Evolutionary conservation across 140 eudicot genomes (phyloP).

Genomic region (Erigeron philadelphicus): DNA sequence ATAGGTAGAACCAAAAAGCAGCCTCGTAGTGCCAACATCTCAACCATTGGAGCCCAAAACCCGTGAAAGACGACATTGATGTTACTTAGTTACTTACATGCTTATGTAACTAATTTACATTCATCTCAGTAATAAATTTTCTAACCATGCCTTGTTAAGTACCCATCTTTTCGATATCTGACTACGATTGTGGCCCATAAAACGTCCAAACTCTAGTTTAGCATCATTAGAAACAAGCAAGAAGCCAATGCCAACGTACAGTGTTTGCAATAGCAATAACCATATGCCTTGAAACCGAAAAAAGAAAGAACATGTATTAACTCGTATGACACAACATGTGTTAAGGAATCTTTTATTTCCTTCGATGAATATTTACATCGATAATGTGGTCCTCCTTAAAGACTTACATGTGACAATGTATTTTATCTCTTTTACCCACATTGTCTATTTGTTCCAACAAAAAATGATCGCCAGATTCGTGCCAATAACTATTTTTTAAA

Average conservation of each 20-base stretch:
- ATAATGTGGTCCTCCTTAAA: conserved; percentile 12
- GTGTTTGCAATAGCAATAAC: not conserved
- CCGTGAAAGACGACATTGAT: no score
- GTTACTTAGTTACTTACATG: no score
- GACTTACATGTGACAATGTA: conserved; percentile 20
- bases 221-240: conserved; percentile 7
- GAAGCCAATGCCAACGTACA: not conserved
- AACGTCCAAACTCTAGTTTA: not conserved
- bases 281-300: not conserved
- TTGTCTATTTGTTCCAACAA: no score
- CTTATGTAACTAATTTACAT: no score
- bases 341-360: conserved; percentile 18
- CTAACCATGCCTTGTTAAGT: not conserved
- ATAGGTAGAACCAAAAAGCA: no score
- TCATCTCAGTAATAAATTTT: not conserved
- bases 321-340: conserved; percentile 14
- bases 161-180: not conserved
- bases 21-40: no score
- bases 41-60: no score
- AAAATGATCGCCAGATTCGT: not conserved
- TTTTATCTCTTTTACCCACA: conserved; percentile 4
- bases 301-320: not conserved
- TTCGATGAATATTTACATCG: not conserved
- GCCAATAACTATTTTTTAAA: not conserved
- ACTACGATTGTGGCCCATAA: not conserved